These are phyloP conservation scores for Suillus weaverae DNA, from an alignment of 768 basidiomycete genomes.

Conservation along the genomic window DNA sequence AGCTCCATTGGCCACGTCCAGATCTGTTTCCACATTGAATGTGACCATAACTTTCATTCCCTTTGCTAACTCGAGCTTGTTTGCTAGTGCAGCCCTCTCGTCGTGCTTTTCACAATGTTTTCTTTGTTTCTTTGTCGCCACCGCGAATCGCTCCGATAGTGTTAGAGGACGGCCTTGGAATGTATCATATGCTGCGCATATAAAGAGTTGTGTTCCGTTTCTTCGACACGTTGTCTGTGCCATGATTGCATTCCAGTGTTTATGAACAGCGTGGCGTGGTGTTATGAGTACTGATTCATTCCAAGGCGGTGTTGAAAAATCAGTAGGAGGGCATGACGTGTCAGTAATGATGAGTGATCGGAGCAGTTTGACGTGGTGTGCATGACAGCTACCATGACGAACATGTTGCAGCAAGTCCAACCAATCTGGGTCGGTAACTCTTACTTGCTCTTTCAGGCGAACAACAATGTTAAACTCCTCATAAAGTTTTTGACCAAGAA, in stretches of 20 bases:
- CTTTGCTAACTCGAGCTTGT: not conserved
- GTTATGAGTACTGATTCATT: constrained; percentile 35
- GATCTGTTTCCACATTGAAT: constrained; percentile 39
- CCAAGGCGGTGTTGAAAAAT: constrained; percentile 35
- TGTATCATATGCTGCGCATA: constrained; percentile 32
- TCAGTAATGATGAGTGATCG: constrained; percentile 17
- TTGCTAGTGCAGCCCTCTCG: not conserved
- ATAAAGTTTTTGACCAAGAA: constrained; percentile 27
- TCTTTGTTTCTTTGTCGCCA: constrained; percentile 4
- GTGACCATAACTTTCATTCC: constrained; percentile 8
- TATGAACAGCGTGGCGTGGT: constrained; percentile 36
- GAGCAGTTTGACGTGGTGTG: constrained; percentile 31
- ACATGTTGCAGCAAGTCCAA: constrained; percentile 28
- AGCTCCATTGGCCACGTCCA: constrained; percentile 41
- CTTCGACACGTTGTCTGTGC: constrained; percentile 10
- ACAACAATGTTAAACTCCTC: constrained; percentile 36
- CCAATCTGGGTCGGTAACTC: constrained; percentile 34
- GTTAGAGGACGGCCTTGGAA: constrained; percentile 15
- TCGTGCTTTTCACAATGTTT: not conserved
- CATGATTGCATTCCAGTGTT: constrained; percentile 35
- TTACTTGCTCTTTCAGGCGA: constrained; percentile 37
- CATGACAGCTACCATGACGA: constrained; percentile 27
- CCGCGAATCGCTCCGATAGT: constrained; percentile 12
- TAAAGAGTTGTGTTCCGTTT: constrained; percentile 23
- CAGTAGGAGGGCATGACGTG: constrained; percentile 15